phyloP scores from a whole-genome alignment of 129 eudicot species.

The Centaurea solstitialis region DNA sequence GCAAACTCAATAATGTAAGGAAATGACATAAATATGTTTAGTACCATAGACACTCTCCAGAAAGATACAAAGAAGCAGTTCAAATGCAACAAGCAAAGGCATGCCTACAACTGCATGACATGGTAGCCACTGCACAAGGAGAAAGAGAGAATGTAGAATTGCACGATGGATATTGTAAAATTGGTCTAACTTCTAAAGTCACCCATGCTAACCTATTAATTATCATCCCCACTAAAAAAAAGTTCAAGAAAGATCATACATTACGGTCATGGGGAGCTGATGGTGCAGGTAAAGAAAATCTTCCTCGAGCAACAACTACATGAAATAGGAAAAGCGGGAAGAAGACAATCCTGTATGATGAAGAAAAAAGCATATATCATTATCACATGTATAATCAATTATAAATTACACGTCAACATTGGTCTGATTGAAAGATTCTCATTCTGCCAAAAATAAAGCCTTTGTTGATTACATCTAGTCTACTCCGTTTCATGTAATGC shows the following conservation, averaged over 20 bases:
- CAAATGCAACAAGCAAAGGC: slow-evolving; percentile 90
- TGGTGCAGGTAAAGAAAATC: slow-evolving; percentile 94
- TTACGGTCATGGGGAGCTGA: slow-evolving; percentile 72
- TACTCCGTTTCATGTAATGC: not conserved
- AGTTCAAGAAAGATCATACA: slow-evolving; percentile 39
- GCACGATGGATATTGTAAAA: slow-evolving; percentile 13
- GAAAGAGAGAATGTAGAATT: slow-evolving; percentile 14
- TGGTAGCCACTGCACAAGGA: slow-evolving; percentile 87
- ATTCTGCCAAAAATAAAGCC: not conserved
- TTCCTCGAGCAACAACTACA: slow-evolving; percentile 79
- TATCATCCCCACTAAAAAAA: not conserved
- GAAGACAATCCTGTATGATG: slow-evolving; percentile 68
- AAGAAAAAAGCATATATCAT: not conserved
- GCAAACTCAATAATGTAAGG: not conserved
- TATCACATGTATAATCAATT: not conserved
- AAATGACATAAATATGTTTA: slow-evolving; percentile 11
- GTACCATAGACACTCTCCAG: slow-evolving; percentile 69
- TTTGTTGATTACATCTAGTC: not conserved
- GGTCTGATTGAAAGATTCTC: not conserved
- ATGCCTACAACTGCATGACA: slow-evolving; percentile 83
- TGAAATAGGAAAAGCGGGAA: slow-evolving; percentile 81
- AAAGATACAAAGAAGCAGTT: slow-evolving; percentile 85
- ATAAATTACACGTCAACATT: not conserved
- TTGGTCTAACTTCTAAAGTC: slow-evolving; percentile 1
- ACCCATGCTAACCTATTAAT: not conserved